phyloP scores from a whole-genome alignment of 129 eudicot species.

The Solidago caesia region DNA sequence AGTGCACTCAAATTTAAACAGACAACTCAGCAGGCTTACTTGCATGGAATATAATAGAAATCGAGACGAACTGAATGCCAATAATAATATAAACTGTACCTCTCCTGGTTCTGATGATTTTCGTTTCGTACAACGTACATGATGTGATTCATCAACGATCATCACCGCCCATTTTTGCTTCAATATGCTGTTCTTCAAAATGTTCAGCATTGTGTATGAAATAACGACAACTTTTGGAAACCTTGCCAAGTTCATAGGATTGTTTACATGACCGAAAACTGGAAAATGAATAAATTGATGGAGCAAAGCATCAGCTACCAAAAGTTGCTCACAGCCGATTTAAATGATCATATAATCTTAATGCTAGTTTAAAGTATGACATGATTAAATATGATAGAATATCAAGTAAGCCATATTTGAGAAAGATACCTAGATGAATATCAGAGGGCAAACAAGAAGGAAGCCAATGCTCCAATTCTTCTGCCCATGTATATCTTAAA shows the following conservation, averaged over 20 bases:
- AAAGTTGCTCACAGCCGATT: slow-evolving; percentile 9
- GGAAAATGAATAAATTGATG: slow-evolving; percentile 18
- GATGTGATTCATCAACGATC: slow-evolving; percentile 98
- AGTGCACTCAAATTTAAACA: not conserved
- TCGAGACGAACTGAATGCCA: slow-evolving; percentile 3
- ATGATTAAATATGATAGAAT: not conserved
- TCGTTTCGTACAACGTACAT: slow-evolving; percentile 77
- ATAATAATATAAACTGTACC: slow-evolving; percentile 43
- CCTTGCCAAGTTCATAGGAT: slow-evolving; percentile 67
- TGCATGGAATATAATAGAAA: slow-evolving; percentile 10
- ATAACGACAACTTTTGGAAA: slow-evolving; percentile 80
- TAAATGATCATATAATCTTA: not conserved
- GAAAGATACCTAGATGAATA: slow-evolving; percentile 77
- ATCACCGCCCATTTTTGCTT: slow-evolving; percentile 72
- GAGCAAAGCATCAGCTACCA: slow-evolving; percentile 28
- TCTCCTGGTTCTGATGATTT: slow-evolving; percentile 64
- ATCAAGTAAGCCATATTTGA: slow-evolving; percentile 11
- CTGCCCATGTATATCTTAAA: slow-evolving; percentile 89
- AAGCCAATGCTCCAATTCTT: slow-evolving; percentile 97
- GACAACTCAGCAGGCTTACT: slow-evolving; percentile 16
- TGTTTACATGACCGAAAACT: slow-evolving; percentile 85
- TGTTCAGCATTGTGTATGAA: slow-evolving; percentile 83
- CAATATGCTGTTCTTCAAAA: slow-evolving; percentile 62
- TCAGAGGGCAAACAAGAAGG: slow-evolving; percentile 88
- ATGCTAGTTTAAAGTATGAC: not conserved